Evolutionary conservation across 768 basidiomycete genomes (phyloP).

Genomic region (Pulveroboletus sp.): DNA sequence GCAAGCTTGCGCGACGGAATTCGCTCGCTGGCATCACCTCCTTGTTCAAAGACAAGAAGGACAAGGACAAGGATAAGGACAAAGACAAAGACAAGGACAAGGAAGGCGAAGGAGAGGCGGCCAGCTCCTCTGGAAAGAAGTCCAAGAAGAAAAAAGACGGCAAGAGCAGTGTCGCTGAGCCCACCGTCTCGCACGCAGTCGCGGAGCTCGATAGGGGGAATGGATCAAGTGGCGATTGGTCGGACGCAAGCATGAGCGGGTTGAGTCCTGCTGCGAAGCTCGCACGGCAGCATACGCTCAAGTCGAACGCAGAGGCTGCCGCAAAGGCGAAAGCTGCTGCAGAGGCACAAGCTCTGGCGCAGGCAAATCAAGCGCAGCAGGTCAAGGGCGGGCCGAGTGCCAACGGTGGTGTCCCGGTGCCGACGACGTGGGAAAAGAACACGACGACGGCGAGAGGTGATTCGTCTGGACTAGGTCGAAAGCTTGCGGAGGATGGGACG

Average conservation of each 20-base stretch:
- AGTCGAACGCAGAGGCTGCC: slow-evolving; percentile 60
- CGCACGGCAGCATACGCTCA: slow-evolving; percentile 87
- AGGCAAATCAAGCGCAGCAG: slow-evolving; percentile 20
- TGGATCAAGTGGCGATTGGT: slow-evolving; percentile 48
- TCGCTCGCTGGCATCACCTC: slow-evolving; percentile 88
- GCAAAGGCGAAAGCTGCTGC: slow-evolving; percentile 36
- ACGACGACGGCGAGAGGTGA: slow-evolving; percentile 54
- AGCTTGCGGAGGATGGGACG: slow-evolving; percentile 63
- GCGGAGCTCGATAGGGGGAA: slow-evolving; percentile 73
- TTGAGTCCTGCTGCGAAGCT: slow-evolving; percentile 87
- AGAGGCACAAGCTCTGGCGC: slow-evolving; percentile 24
- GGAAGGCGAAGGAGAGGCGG: slow-evolving; percentile 32
- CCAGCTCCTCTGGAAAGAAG: slow-evolving; percentile 38
- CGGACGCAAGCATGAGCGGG: slow-evolving; percentile 55
- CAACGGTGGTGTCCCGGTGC: slow-evolving; percentile 38
- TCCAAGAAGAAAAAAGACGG: slow-evolving; percentile 48
- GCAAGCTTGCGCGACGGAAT: slow-evolving; percentile 83
- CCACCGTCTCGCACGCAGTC: slow-evolving; percentile 75
- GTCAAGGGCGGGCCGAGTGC: slow-evolving; percentile 17
- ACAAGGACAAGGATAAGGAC: slow-evolving; percentile 29
- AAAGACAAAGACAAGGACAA: slow-evolving; percentile 38
- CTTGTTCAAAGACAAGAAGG: slow-evolving; percentile 86
- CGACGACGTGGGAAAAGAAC: slow-evolving; percentile 77
- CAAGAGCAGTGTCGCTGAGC: slow-evolving; percentile 61
- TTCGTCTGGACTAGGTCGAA: slow-evolving; percentile 41